Evolutionary conservation across 1,284 basidiomycete species (phyloP), one percentile per base, ranked within the genome.

Genomic region (Phaffia rhodozyma): DNA sequence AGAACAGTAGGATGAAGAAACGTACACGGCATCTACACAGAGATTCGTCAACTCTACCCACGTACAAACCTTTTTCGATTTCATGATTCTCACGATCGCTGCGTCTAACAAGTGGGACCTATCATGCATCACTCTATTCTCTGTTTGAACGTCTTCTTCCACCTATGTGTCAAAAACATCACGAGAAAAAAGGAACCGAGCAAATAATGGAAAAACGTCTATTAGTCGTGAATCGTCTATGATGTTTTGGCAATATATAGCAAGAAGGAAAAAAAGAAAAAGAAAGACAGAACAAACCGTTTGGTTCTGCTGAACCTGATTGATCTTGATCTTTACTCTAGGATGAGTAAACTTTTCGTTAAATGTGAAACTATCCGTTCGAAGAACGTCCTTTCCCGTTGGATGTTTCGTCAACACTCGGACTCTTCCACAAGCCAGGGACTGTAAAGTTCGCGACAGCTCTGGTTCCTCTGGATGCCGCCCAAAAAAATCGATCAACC

Each of bases 81-180:
- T 97, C 91, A 97, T 93, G 72, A 94, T 85, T 2, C 91, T 84
- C 48, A 96, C 91, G 68, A 97, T 93, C 6, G 92, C 91, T 0
- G 92, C 91, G 70, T 97, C 92, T 30, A 97, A 79, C 60, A 87
- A 84, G 67, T 86, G 82, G 66, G 87, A 86, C 65, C 94, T 84
- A 75, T 97, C 91, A 48, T 86, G 82, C 66, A 93, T 86, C 52
- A 97, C 91, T 51, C 86, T 82, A 21, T 81, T 82, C 70, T 91
- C 88, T 9, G 91, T 94, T 67, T 84, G 82, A 68, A 83, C 82
- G 30, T 86, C 84, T 77, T 97, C 94, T 73, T 97, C 92, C 43
- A 83, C 81, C 88, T 91, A 67, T 1, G 61, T 20, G 50, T 57
- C 43, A 62, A 55, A n/a, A 20, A 18, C 6, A 57, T 29, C 62